Evolutionary conservation across 768 basidiomycete species (phyloP).

Genomic region (Tephrocybe sp.): DNA sequence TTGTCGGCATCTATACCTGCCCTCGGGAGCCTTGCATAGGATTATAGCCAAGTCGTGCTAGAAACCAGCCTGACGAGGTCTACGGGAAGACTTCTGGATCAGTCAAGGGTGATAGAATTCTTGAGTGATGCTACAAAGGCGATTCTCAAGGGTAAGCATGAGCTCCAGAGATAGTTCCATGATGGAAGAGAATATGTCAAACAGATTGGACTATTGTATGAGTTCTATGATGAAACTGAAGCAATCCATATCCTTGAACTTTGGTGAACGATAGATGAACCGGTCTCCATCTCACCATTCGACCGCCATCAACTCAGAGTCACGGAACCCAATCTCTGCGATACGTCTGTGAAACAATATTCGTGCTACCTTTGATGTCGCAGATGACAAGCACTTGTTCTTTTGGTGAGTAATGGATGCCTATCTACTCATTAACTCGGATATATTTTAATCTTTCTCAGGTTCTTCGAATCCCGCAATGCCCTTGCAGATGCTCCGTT

Average conservation of each 20-base stretch:
- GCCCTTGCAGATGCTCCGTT: conserved; percentile 78
- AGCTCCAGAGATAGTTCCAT: conserved; percentile 59
- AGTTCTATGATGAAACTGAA: conserved; percentile 24
- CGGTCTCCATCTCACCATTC: conserved; percentile 53
- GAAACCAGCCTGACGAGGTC: conserved; percentile 23
- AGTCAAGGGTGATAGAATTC: conserved; percentile 27
- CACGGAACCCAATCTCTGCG: conserved; percentile 72
- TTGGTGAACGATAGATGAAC: conserved; percentile 48
- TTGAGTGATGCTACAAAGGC: conserved; percentile 41
- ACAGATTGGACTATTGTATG: conserved; percentile 71
- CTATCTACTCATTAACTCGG: conserved; percentile 2
- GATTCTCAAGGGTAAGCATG: conserved; percentile 42
- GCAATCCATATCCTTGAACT: not conserved
- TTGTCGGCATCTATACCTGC: conserved; percentile 4
- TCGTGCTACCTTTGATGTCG: conserved; percentile 84
- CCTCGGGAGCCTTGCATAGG: conserved; percentile 10
- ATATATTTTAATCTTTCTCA: conserved; percentile 19
- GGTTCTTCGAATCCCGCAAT: conserved; percentile 87
- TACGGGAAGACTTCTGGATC: not conserved
- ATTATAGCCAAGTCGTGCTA: conserved; percentile 43
- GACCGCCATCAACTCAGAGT: conserved; percentile 54
- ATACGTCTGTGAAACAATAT: conserved; percentile 74
- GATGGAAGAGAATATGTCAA: conserved; percentile 64
- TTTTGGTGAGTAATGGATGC: conserved; percentile 58
- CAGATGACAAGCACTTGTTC: conserved; percentile 79